These are phyloP conservation scores for Podospora tetraspora DNA, from an alignment of 495 filamentous ascomycete genomes.

Conservation along the genomic window DNA sequence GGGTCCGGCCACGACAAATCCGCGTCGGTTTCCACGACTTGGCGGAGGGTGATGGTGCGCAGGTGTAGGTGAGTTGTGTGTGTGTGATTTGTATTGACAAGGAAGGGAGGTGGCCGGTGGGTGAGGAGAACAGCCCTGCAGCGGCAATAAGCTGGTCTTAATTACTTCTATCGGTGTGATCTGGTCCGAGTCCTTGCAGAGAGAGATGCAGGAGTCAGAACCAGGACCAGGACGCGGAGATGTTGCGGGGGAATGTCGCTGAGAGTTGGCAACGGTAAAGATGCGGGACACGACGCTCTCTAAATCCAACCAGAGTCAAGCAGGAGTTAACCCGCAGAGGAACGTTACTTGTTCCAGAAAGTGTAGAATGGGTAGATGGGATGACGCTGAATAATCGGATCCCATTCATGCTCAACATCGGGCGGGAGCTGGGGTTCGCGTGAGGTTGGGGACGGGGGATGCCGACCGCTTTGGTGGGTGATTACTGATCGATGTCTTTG, in stretches of 20 bases:
- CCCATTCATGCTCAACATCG: background rate
- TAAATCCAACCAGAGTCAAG: background rate
- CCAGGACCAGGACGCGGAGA: background rate
- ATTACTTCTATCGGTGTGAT: background rate
- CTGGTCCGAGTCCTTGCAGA: background rate
- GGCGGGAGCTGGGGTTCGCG: background rate
- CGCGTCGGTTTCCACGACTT: background rate
- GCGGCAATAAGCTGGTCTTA: background rate
- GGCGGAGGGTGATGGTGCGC: background rate
- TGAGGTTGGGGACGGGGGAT: background rate
- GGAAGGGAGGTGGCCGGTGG: background rate
- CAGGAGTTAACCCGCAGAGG: background rate
- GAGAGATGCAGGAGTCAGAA: background rate
- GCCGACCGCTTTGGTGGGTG: background rate
- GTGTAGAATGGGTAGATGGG: background rate
- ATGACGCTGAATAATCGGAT: conserved; percentile 7
- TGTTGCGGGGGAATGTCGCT: background rate
- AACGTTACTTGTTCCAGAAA: background rate
- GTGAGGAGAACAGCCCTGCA: background rate
- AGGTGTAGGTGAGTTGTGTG: background rate
- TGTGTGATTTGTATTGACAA: background rate
- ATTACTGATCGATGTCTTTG: conserved; percentile 7
- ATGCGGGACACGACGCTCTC: background rate
- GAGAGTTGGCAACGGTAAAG: background rate
- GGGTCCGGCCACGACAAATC: background rate